Evolutionary conservation across 306 rosid genomes (phyloP).

Genomic region (Arachis hypogaea): DNA sequence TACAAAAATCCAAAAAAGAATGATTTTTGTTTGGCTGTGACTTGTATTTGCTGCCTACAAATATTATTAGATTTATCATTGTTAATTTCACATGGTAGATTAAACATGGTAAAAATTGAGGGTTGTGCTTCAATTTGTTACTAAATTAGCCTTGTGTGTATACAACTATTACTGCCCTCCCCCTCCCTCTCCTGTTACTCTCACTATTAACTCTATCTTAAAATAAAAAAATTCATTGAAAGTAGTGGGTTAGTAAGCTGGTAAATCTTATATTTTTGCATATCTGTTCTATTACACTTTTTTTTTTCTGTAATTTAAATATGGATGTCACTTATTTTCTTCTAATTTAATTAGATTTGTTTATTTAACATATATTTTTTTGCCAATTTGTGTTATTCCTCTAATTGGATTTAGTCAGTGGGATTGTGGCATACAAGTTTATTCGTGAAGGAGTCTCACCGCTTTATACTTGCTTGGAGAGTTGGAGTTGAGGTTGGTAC

Average conservation of each 20-base stretch:
- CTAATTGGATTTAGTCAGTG: no score
- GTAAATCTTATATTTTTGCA: not conserved
- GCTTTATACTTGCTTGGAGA: no score
- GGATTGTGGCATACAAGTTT: no score
- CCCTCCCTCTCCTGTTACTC: not conserved
- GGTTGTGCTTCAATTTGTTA: constrained; percentile 30
- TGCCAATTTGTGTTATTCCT: no score
- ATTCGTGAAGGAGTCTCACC: no score
- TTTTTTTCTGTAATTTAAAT: not conserved
- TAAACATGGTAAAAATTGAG: constrained; percentile 9
- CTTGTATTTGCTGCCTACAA: not conserved
- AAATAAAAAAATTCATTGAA: not conserved
- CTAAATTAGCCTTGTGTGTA: constrained; percentile 1
- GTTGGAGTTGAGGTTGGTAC: no score
- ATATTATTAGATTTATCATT: constrained; percentile 8
- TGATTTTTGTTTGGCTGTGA: not conserved
- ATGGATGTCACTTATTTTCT: no score
- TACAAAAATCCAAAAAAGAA: no score
- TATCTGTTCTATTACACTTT: not conserved
- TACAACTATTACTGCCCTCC: not conserved
- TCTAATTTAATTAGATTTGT: no score
- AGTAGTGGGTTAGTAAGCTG: not conserved
- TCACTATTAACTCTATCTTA: not conserved
- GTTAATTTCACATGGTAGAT: not conserved
- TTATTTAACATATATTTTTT: no score